These are phyloP conservation scores for Colletotrichum caudatum DNA, from an alignment of 2,329 filamentous ascomycete species.

Conservation along the genomic window DNA sequence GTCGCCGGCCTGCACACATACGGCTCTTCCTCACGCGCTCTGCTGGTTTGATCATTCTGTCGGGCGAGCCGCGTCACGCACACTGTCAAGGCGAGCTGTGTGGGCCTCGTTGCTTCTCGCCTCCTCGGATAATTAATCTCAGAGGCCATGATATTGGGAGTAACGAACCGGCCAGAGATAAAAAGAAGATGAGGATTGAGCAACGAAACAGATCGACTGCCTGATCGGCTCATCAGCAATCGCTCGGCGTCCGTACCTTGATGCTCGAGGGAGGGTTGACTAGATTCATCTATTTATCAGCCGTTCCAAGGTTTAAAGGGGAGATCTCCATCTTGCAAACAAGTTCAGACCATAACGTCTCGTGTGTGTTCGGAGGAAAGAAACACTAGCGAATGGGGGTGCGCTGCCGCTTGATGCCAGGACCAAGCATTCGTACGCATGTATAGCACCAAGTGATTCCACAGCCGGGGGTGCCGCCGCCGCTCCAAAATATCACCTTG, in stretches of 20 bases:
- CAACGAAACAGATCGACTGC: not conserved
- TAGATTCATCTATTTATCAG: not conserved
- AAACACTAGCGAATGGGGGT: constrained; percentile 1
- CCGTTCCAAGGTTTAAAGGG: not conserved
- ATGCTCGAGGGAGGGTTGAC: not conserved
- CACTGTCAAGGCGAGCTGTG: not conserved
- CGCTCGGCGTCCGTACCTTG: not conserved
- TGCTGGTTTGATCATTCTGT: constrained; percentile 4
- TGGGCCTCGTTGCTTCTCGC: not conserved
- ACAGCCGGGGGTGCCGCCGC: not conserved
- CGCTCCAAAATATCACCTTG: not conserved
- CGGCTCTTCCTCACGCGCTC: constrained; percentile 5
- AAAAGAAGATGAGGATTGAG: not conserved
- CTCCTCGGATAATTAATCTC: not conserved
- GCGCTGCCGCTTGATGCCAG: not conserved
- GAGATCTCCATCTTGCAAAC: not conserved
- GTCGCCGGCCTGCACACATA: not conserved
- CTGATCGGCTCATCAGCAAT: not conserved
- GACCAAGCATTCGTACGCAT: not conserved
- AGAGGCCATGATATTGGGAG: not conserved
- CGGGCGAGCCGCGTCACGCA: constrained; percentile 5
- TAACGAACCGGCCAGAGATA: not conserved
- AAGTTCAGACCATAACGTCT: constrained; percentile 25
- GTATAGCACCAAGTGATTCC: not conserved
- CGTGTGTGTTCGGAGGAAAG: constrained; percentile 24